phyloP scores from a whole-genome alignment of 1,139 yeast genomes.

The Yamadazyma membranifaciens region DNA sequence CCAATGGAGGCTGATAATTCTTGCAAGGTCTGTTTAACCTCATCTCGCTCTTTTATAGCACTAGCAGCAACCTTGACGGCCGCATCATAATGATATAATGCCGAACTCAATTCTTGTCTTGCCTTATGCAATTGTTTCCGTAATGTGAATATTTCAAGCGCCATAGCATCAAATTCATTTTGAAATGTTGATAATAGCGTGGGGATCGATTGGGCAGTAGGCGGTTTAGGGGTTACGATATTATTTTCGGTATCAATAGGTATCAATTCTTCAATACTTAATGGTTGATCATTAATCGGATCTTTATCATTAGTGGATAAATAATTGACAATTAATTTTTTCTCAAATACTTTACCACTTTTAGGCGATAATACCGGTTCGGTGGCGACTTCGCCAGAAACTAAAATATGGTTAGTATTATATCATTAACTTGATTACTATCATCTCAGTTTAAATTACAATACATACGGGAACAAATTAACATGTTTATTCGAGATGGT shows the following conservation, averaged over 20 bases:
- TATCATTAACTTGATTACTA: neutral
- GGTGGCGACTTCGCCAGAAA: conserved; percentile 67
- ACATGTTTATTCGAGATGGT: conserved; percentile 6
- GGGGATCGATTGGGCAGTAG: conserved; percentile 71
- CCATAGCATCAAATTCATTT: conserved; percentile 87
- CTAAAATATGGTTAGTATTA: conserved; percentile 16
- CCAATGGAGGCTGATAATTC: conserved; percentile 37
- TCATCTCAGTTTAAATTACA: neutral
- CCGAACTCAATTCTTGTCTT: conserved; percentile 70
- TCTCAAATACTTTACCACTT: conserved; percentile 74
- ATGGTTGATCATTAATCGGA: conserved; percentile 68
- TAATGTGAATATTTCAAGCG: conserved; percentile 74
- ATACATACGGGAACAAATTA: conserved; percentile 11
- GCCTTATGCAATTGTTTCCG: conserved; percentile 69
- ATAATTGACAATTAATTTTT: conserved; percentile 57
- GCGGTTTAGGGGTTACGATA: conserved; percentile 45
- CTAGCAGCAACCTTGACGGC: conserved; percentile 83
- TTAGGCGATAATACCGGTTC: conserved; percentile 76
- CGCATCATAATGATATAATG: conserved; percentile 85
- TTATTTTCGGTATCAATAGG: conserved; percentile 30
- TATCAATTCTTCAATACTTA: conserved; percentile 59
- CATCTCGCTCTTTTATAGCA: conserved; percentile 72
- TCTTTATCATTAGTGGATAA: conserved; percentile 67
- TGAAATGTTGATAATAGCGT: conserved; percentile 71
- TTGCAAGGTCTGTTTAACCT: conserved; percentile 58